Conservation (phyloP, 352 stramenopile species). For the Phytopythium chamaehyphon region DNA sequence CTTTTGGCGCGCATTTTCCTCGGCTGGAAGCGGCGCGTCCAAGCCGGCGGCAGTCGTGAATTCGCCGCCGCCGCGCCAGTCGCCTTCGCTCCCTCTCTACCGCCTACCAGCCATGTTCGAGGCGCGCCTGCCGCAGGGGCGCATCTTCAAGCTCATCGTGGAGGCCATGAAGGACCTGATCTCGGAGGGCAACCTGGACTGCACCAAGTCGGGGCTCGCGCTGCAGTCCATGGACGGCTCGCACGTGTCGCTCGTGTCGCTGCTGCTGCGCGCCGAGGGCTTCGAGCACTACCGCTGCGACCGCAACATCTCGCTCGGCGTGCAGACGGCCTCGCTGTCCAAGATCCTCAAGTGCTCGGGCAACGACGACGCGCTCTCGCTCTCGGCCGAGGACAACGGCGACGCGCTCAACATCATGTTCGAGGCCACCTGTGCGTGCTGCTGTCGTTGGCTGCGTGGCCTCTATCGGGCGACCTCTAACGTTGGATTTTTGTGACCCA, state of each 20-base stretch:
- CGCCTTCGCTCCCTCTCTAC: background rate
- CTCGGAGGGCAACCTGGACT: conserved; percentile 97
- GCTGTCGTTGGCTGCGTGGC: too few relatives aligned
- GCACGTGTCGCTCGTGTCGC: conserved; percentile 97
- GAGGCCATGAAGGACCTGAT: conserved; percentile 99
- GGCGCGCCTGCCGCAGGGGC: conserved; percentile 94
- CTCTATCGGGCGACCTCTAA: too few relatives aligned
- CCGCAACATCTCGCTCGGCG: conserved; percentile 94
- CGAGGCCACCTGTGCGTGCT: conserved; percentile 88
- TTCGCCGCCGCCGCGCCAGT: conserved; percentile 13
- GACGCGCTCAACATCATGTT: conserved; percentile 98
- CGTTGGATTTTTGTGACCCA: too few relatives aligned
- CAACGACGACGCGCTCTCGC: conserved; percentile 97
- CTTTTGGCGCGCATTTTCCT: too few relatives aligned
- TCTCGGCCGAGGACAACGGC: conserved; percentile 97
- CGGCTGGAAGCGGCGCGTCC: too few relatives aligned
- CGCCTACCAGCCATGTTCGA: conserved; percentile 95
- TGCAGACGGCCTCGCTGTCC: conserved; percentile 96
- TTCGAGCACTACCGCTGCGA: conserved; percentile 99
- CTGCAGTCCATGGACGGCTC: conserved; percentile 99
- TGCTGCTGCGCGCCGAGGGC: conserved; percentile 90
- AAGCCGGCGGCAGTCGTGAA: conserved; percentile 25
- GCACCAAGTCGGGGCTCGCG: conserved; percentile 90
- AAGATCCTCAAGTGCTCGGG: conserved; percentile 99
- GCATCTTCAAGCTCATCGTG: conserved; percentile 98